Base-by-base conservation (phyloP, 768 basidiomycete species). In the Mycena epipterygia region DNA sequence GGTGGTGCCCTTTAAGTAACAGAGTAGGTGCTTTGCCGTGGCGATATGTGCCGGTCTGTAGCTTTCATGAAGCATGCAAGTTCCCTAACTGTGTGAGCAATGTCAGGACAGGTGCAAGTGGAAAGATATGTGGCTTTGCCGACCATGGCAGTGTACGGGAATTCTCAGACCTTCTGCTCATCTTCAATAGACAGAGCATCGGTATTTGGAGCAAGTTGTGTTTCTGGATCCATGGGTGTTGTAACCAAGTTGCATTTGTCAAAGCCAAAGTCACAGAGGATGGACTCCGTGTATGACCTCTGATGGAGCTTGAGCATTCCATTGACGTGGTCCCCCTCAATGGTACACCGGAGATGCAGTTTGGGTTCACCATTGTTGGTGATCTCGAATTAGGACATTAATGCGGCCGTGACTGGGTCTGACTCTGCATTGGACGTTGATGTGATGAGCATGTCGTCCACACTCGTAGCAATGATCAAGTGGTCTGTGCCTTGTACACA, bases 61-160 rank as follows among this genome's bases (percentile, higher is more conserved):
- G 37, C 51, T 66, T 0, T 8, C 32, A 71, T 74, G 44, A 76
- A 77, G 0, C 55, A 29, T 3, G 71, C 70, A 4, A 68, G 66
- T 53, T 68, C 66, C 27, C 66, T 21, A 21, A 68, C 66, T 2
- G 66, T 44, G 48, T 68, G 61, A 1, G 66, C 46, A 5, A 68
- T 53, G 41, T 68, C 66, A 1, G 66, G 57, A 21, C 66, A 58
- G 0, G 66, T 37, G 21, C 62, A 68, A 0, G 76, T 72, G 1
- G 70, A 29, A 0, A 76, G 52, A 48, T 79, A 78, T 68, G 77
- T 79, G 0, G 74, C 35, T 0, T 58, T 76, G 16, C 74, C 75
- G 0, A 78, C 73, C 0, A 78, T 48, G 0, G 61, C 51, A 0
- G 35, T 27, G 37, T 75, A 76, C 0, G 67, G 29, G 37, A 68